Conservation (phyloP, 2,329 filamentous ascomycete species). For the Sporothrix pallida region DNA sequence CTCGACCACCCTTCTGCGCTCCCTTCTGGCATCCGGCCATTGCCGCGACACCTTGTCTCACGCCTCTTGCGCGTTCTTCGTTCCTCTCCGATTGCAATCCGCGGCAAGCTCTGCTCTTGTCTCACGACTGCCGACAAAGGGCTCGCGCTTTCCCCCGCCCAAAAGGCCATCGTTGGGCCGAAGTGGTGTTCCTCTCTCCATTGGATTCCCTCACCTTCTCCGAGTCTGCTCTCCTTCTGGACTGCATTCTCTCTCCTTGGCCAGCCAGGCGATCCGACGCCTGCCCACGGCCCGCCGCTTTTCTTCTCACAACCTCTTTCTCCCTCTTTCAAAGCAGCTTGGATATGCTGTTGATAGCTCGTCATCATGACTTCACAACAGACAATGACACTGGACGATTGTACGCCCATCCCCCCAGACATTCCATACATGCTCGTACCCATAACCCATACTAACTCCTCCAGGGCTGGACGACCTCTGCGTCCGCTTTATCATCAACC, state of each 20-base stretch:
- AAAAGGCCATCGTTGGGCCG: background rate
- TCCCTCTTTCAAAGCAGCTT: conserved; percentile 30
- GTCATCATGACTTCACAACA: conserved; percentile 72
- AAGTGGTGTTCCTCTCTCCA: background rate
- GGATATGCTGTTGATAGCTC: conserved; percentile 66
- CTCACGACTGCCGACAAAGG: background rate
- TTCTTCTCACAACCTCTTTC: background rate
- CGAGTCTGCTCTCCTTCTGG: background rate
- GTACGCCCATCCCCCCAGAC: conserved; percentile 55
- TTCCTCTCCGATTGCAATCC: background rate
- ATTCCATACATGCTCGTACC: background rate
- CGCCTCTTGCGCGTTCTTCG: background rate
- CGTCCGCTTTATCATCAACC: conserved; percentile 97
- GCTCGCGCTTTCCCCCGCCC: conserved; percentile 1
- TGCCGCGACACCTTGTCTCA: conserved; percentile 6
- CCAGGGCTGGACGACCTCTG: conserved; percentile 95
- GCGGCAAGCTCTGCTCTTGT: background rate
- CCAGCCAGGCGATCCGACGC: background rate
- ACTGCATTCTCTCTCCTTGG: conserved; percentile 7
- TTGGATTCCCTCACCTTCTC: background rate
- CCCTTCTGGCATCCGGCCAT: conserved; percentile 1
- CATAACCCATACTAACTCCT: conserved; percentile 22
- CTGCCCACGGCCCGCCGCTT: background rate
- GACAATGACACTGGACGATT: conserved; percentile 90
- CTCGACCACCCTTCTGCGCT: background rate